phyloP scores from a whole-genome alignment of 768 basidiomycete genomes.

The Agrocybe praecox region DNA sequence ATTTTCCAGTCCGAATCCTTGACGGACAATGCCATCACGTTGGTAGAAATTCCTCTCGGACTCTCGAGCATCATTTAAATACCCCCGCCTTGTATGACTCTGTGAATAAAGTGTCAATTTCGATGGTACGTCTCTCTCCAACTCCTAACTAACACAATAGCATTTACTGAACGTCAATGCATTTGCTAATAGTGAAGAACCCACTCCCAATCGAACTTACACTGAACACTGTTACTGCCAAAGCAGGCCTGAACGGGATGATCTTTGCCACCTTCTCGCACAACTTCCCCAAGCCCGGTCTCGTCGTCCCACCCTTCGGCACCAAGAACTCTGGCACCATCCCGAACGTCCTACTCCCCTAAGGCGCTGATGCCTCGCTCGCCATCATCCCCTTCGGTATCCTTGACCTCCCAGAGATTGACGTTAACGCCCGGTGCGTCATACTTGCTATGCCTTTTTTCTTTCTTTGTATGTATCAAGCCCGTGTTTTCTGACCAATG shows the following conservation, averaged over 20 bases:
- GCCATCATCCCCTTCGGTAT: conserved; percentile 55
- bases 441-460: background rate
- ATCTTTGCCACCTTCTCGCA: conserved; percentile 62
- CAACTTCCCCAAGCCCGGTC: conserved; percentile 51
- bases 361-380: conserved; percentile 52
- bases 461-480: background rate
- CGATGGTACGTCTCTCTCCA: conserved; percentile 25
- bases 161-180: background rate
- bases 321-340: conserved; percentile 63
- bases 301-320: conserved; percentile 51
- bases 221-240: conserved; percentile 41
- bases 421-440: conserved; percentile 39
- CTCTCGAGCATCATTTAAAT: background rate
- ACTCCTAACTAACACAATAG: no score
- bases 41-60: conserved; percentile 7
- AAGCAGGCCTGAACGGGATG: conserved; percentile 53
- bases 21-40: conserved; percentile 37
- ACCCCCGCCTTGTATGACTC: background rate
- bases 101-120: conserved; percentile 34
- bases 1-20: conserved; percentile 44
- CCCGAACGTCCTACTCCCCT: conserved; percentile 54
- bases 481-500: background rate
- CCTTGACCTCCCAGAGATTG: conserved; percentile 48
- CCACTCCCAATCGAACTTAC: conserved; percentile 48
- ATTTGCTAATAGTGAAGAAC: conserved; percentile 34